These are phyloP conservation scores for Cutaneotrichosporon dermatis DNA, from an alignment of 1,284 basidiomycete genomes.

Conservation along the genomic window DNA sequence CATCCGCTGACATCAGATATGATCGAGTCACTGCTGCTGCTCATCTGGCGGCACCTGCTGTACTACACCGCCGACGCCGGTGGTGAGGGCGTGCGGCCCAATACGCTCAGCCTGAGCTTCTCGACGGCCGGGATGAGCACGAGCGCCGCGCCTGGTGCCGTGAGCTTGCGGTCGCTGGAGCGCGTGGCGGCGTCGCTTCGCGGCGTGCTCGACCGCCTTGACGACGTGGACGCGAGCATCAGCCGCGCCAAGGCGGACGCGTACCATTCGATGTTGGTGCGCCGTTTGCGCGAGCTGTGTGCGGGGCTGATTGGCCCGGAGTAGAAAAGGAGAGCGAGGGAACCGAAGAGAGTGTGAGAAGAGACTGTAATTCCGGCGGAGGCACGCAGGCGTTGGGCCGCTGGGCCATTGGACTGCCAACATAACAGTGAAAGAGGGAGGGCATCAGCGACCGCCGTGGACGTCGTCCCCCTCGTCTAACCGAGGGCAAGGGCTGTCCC, in stretches of 20 bases:
- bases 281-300: constrained; percentile 41
- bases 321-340: neutral
- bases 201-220: constrained; percentile 41
- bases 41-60: constrained; percentile 79
- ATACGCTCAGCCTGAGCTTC: constrained; percentile 32
- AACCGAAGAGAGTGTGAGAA: neutral
- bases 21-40: constrained; percentile 73
- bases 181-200: constrained; percentile 36
- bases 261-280: constrained; percentile 42
- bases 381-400: too few relatives aligned
- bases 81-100: constrained; percentile 26
- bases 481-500: too few relatives aligned
- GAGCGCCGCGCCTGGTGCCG: constrained; percentile 11
- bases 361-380: neutral
- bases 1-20: constrained; percentile 54
- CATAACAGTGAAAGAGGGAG: too few relatives aligned
- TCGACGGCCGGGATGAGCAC: constrained; percentile 15
- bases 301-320: constrained; percentile 27
- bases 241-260: constrained; percentile 22
- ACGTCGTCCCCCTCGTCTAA: too few relatives aligned
- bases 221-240: constrained; percentile 46
- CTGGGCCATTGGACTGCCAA: too few relatives aligned
- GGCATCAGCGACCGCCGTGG: too few relatives aligned
- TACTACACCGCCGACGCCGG: constrained; percentile 50
- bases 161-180: constrained; percentile 31